Base-by-base conservation (phyloP, 1,139 yeast genomes). In the Debaryomyces sp. region DNA sequence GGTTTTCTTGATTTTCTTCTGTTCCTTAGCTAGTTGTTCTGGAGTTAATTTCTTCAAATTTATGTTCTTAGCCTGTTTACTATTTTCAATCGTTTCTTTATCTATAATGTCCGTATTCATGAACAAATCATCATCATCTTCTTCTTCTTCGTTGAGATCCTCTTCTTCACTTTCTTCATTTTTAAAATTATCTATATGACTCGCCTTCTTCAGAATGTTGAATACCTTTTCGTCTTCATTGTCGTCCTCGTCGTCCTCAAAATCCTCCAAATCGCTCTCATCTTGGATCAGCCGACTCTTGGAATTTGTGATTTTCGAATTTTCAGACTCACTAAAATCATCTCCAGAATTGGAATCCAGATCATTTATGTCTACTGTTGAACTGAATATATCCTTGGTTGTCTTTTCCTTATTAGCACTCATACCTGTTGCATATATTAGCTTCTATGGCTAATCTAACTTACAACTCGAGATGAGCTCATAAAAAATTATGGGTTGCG, bases 1-100 rank as follows among this genome's bases (percentile, higher is more conserved):
- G 0, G 97, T 84, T 59, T 81, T 87, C 56, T 82, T 81, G 34
- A 82, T 77, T 55, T 79, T 80, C 56, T 78, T 79, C 54, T 81
- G 78, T 50, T 82, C 83, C 61, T 84, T 79, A 12, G 66, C 80
- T n/a, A 82, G 63, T 54, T 82, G 81, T 47, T 77, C 75, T 2
- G 82, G 76, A 0, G 84, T 73, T 13, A 87, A 62, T 51, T 73
- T 74, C 54, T 82, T 76, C 34, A 82, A 69, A 55, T 76, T 77
- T 18, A 66, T 55, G 33, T 54, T 59, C 35, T 46, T 55, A 33
- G 67, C 66, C 13, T 63, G 58, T 41, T 51, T 59, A 9, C 57
- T 56, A n/a, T 54, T 60, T 13, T 44, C 51, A 4, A 51, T 51
- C 12, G 35, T 57, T 34, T 68, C 68, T 9, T 64, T 58, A 37